Base-by-base conservation (phyloP, 345 rosid species). In the Triadica sebifera region DNA sequence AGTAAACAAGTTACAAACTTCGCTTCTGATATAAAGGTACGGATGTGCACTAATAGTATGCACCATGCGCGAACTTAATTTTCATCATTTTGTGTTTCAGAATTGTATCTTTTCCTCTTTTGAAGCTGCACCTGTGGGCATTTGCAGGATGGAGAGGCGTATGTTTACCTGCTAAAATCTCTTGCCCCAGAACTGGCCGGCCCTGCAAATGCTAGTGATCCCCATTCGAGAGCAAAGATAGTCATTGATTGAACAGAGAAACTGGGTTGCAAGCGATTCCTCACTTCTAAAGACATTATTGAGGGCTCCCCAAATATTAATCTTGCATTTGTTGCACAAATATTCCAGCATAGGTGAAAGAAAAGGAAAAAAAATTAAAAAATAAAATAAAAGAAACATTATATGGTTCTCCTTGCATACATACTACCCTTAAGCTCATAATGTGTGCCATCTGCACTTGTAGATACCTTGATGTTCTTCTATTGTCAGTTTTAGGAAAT, bases 281-380 rank as follows among this genome's bases (percentile, higher is more conserved):
- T 95, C 67, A 90, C 96, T 79, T 85, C 98, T 46, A 86, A 87
- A 76, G 99, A 95, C 77, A 95, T 95, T 76, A 90, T 91, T 29
- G 99, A 95, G 67, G 99, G 98, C 69, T 93, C 98, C 68, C 78
- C 98, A 74, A 95, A 93, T 87, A 98, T 95, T 76, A 95, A 95
- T 83, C 96, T 95, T 74, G 93, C 94, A 77, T 93, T 95, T 81
- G 99, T 95, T 64, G 98, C 99, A 2, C 93, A 93, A 81, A 91
- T 93, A 83, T 95, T 95, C 78, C 97, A 93, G 81, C 84, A 90
- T 74, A 91, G 98, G 99, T 93, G 77, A 76, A 82, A 70, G 67
- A 57, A 51, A 43, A 51, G n/a, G 8, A 3, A 12, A 46, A 43
- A 11, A 20, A 29, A 29, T n/a, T n/a, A n/a, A n/a, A n/a, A 56